Conservation (phyloP, 768 basidiomycete species). For the Termitomyces sp. region DNA sequence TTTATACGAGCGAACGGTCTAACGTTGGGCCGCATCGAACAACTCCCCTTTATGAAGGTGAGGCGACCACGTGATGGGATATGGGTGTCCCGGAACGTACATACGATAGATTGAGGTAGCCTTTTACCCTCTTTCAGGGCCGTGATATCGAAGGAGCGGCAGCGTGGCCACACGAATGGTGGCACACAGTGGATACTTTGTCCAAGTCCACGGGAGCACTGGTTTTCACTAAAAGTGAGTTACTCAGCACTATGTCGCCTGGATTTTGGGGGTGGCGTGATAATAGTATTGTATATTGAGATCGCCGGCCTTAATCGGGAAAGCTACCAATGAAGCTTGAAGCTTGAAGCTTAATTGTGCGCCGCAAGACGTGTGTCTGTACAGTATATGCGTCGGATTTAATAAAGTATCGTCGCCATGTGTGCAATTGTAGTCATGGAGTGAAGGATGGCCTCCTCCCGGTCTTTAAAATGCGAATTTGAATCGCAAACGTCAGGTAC, state of each 20-base stretch:
- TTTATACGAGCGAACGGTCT: not conserved
- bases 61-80: conserved; percentile 14
- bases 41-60: conserved; percentile 10
- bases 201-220: not conserved
- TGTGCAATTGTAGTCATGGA: conserved; percentile 2
- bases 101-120: not conserved
- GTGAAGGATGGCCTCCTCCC: not conserved
- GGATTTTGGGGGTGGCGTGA: conserved; percentile 10
- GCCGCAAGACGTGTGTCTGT: conserved; percentile 3
- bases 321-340: conserved; percentile 1
- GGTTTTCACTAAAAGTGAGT: not conserved
- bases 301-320: conserved; percentile 10
- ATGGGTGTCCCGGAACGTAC: conserved; percentile 2
- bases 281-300: conserved; percentile 5
- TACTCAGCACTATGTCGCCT: not conserved
- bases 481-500: conserved; percentile 1
- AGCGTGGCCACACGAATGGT: conserved; percentile 8
- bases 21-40: conserved; percentile 6
- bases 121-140: conserved; percentile 9
- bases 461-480: not conserved
- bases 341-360: not conserved
- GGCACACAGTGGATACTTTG: conserved; percentile 2
- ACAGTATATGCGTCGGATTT: not conserved
- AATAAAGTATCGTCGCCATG: not conserved
- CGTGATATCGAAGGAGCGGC: conserved; percentile 5